These are phyloP conservation scores for Phytophthora hibernalis DNA, from an alignment of 352 stramenopile species.

Conservation along the genomic window DNA sequence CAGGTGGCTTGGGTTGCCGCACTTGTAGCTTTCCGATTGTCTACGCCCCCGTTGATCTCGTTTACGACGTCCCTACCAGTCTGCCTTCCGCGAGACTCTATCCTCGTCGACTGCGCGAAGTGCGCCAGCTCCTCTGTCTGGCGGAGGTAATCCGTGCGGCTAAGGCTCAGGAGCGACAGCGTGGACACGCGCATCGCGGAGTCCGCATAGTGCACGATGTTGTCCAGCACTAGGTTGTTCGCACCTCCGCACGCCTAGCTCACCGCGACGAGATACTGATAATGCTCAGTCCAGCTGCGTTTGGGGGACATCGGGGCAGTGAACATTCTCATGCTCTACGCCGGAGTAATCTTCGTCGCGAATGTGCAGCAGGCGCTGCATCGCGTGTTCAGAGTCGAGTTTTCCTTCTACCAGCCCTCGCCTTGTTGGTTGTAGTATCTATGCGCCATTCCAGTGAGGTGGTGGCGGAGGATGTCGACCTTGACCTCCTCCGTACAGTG, in stretches of 20 bases:
- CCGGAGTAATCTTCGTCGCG: slow-evolving; percentile 18
- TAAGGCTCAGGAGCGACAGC: slow-evolving; percentile 14
- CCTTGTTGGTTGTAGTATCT: slow-evolving; percentile 25
- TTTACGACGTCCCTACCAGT: slow-evolving; percentile 9
- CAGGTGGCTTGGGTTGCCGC: slow-evolving; percentile 3
- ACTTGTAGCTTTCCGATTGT: slow-evolving; percentile 18
- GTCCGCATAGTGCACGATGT: slow-evolving; percentile 33
- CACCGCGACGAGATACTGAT: slow-evolving; percentile 24
- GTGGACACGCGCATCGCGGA: slow-evolving; percentile 5
- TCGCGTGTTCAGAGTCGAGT: slow-evolving; percentile 17
- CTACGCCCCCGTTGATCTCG: slow-evolving; percentile 5
- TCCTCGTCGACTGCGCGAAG: slow-evolving; percentile 27
- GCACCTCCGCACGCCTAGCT: slow-evolving; percentile 17
- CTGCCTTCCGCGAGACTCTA: slow-evolving; percentile 4
- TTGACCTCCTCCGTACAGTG: slow-evolving; percentile 6
- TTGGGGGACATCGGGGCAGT: slow-evolving; percentile 14
- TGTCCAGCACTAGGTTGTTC: slow-evolving; percentile 18
- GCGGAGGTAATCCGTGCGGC: slow-evolving; percentile 12
- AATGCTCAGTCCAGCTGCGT: slow-evolving; percentile 21
- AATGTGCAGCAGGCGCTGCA: slow-evolving; percentile 24
- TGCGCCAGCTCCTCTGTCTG: slow-evolving; percentile 32
- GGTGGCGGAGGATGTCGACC: slow-evolving; percentile 8
- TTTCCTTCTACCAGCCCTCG: slow-evolving; percentile 14
- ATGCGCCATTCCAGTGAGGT: slow-evolving; percentile 10
- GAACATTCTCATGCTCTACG: slow-evolving; percentile 28